phyloP scores from a whole-genome alignment of 2,329 filamentous ascomycete genomes.

The Raffaelea albimanens region DNA sequence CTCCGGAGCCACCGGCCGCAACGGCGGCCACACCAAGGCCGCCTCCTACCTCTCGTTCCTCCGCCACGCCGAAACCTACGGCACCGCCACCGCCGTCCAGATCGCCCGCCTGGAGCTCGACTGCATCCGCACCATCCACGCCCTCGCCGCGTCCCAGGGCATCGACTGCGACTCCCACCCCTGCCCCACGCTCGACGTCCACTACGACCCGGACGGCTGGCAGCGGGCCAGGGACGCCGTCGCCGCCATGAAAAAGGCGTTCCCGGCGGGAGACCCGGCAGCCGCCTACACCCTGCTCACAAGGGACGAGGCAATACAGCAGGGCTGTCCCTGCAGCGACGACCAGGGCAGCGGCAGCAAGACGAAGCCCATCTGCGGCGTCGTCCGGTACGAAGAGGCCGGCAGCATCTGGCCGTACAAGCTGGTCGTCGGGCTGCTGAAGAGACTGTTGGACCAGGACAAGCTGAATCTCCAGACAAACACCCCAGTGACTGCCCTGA shows the following conservation, averaged over 20 bases:
- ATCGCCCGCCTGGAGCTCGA: constrained; percentile 42
- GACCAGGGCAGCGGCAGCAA: constrained; percentile 17
- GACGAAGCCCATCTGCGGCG: constrained; percentile 27
- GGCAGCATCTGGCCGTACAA: constrained; percentile 31
- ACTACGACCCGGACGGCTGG: constrained; percentile 41
- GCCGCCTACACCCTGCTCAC: constrained; percentile 34
- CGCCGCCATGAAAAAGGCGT: constrained; percentile 31
- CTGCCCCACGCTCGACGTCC: constrained; percentile 47
- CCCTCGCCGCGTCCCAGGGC: constrained; percentile 35
- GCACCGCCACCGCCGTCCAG: constrained; percentile 36
- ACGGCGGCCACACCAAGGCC: constrained; percentile 36
- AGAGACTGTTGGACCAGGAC: constrained; percentile 17
- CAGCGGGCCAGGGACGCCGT: constrained; percentile 27
- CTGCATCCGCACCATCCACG: constrained; percentile 45
- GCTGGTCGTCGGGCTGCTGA: constrained; percentile 32
- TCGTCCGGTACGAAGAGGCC: constrained; percentile 30
- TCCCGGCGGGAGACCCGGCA: constrained; percentile 29
- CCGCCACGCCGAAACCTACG: constrained; percentile 33
- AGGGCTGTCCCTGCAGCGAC: constrained; percentile 27
- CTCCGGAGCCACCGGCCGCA: constrained; percentile 56
- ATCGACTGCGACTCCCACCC: constrained; percentile 40
- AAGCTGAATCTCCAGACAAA: constrained; percentile 25
- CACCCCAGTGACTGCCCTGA: constrained; percentile 29
- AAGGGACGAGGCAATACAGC: constrained; percentile 28
- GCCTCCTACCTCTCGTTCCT: constrained; percentile 39